phyloP scores from a whole-genome alignment of 306 rosid genomes.

The Fagus sylvatica region DNA sequence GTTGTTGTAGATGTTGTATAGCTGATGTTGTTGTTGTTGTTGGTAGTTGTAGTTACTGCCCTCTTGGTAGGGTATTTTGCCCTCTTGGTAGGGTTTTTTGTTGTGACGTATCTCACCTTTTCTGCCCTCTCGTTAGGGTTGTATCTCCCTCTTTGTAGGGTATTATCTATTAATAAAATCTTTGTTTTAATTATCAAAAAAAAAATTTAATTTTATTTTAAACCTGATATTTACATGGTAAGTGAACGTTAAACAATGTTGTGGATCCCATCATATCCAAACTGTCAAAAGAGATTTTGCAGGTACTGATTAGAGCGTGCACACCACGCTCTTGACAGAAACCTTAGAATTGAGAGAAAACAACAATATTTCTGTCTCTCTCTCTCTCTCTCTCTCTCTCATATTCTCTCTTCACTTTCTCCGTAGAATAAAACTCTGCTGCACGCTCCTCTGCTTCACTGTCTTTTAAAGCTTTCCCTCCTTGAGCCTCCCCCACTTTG shows the following conservation, averaged over 20 bases:
- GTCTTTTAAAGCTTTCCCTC: neutral
- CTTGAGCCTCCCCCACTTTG: constrained; percentile 26
- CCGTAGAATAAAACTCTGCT: neutral
- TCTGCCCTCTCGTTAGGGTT: too few species aligned
- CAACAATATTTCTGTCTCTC: neutral
- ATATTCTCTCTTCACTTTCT: neutral
- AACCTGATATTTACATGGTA: neutral
- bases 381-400: neutral
- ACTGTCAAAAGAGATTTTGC: neutral
- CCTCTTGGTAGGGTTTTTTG: too few species aligned
- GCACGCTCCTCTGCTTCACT: constrained; percentile 28
- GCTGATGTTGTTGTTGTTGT: too few species aligned
- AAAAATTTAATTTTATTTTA: too few species aligned
- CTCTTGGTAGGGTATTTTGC: too few species aligned
- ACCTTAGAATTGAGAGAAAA: neutral
- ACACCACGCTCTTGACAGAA: neutral
- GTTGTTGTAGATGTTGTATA: too few species aligned
- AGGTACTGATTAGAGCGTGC: constrained; percentile 22
- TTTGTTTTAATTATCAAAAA: too few species aligned
- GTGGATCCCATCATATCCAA: constrained; percentile 41
- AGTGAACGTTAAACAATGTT: constrained; percentile 19
- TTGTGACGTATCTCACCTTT: too few species aligned
- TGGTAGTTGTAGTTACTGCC: too few species aligned
- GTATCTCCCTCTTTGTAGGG: too few species aligned
- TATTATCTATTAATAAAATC: too few species aligned